A percentile compares a stretch with the other conserved stretches of the same genome.
These are phyloP conservation scores for Ceratorhiza oryzae-sativae DNA, from an alignment of 1,284 basidiomycete genomes.

Conservation along the genomic window DNA sequence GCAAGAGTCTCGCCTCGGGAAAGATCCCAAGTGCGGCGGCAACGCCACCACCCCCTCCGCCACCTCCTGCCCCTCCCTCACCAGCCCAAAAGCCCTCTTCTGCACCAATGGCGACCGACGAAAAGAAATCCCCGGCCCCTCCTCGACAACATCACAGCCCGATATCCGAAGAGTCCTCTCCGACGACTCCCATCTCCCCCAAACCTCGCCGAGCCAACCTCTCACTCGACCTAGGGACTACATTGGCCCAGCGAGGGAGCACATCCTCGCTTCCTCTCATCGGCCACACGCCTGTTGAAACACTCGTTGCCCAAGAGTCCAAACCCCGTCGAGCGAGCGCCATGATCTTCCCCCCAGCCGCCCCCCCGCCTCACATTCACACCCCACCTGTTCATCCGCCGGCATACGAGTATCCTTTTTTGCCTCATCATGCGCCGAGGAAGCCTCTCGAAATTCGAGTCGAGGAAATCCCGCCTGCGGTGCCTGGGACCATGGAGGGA, in stretches of 20 bases:
- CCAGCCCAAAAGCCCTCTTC: not conserved
- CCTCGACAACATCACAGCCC: constrained; percentile 10
- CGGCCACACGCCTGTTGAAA: constrained; percentile 20
- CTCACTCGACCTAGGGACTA: constrained; percentile 15
- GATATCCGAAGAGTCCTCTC: constrained; percentile 4
- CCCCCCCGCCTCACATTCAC: constrained; percentile 19
- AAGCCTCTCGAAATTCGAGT: constrained; percentile 22
- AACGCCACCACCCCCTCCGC: constrained; percentile 10
- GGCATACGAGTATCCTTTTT: constrained; percentile 30
- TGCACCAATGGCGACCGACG: not conserved
- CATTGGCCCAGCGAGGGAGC: constrained; percentile 11
- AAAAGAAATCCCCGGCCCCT: not conserved
- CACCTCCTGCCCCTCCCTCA: not conserved
- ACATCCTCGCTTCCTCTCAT: constrained; percentile 19
- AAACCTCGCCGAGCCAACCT: constrained; percentile 16
- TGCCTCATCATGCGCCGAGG: constrained; percentile 23
- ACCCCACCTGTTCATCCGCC: constrained; percentile 23
- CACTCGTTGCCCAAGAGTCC: not conserved
- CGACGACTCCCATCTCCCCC: not conserved
- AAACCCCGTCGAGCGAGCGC: constrained; percentile 22
- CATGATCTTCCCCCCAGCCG: constrained; percentile 2
- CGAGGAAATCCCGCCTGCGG: constrained; percentile 24
- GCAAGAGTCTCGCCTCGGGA: not conserved
- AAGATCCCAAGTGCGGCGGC: not conserved
- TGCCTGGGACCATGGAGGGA: not conserved